Percentiles rank a stretch among this genome's conserved stretches.
Evolutionary conservation across 2,329 filamentous ascomycete species (phyloP).

Genomic region (Exophiala aquamarina): DNA sequence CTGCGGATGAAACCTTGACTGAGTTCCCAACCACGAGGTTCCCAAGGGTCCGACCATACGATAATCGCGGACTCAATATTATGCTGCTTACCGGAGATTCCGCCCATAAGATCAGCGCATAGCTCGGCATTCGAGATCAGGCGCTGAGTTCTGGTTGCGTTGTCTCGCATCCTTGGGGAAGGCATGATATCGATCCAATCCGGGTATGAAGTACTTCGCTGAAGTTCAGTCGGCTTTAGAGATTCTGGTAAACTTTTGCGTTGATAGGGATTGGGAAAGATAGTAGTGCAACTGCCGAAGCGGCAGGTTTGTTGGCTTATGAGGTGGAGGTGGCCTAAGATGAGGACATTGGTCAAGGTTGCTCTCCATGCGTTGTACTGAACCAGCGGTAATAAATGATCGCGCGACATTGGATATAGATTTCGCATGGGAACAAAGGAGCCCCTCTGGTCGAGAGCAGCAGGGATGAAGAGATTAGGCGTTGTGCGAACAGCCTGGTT

Average conservation of each 20-base stretch:
- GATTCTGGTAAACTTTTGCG: not conserved
- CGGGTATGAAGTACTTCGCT: conserved; percentile 39
- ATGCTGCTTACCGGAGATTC: conserved; percentile 46
- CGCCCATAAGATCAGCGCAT: conserved; percentile 45
- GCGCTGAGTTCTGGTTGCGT: conserved; percentile 37
- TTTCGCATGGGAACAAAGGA: not conserved
- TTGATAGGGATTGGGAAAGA: not conserved
- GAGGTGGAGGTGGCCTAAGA: not conserved
- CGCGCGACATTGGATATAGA: conserved; percentile 39
- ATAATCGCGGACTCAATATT: conserved; percentile 44
- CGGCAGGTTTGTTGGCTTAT: too few species aligned
- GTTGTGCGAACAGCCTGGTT: conserved; percentile 8
- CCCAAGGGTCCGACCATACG: conserved; percentile 45
- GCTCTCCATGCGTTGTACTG: not conserved
- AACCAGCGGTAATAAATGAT: conserved; percentile 44
- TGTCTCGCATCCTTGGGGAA: conserved; percentile 39
- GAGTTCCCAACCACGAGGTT: conserved; percentile 42
- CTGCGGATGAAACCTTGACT: conserved; percentile 42
- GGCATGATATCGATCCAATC: conserved; percentile 47
- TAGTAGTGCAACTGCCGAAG: too few species aligned
- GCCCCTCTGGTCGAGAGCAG: not conserved
- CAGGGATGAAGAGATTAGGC: not conserved
- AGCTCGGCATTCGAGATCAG: conserved; percentile 46
- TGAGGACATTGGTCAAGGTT: conserved; percentile 1
- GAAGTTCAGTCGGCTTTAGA: conserved; percentile 38